Evolutionary conservation across 441 rosid genomes (phyloP).

Genomic region (Pelargonium australe): DNA sequence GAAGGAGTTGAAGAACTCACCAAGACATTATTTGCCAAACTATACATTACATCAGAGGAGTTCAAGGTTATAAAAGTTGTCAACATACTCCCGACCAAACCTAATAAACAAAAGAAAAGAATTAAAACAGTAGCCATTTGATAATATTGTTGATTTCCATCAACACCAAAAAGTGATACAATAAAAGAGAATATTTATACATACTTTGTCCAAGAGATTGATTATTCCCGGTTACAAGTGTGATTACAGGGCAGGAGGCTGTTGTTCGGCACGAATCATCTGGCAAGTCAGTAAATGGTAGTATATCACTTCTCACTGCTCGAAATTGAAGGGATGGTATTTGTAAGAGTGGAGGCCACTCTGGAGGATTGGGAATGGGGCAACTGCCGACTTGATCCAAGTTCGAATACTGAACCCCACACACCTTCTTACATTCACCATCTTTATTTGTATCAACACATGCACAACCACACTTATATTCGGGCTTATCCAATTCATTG

Average conservation of each 20-base stretch:
- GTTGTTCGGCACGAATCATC: conserved; percentile 56
- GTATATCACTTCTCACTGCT: conserved; percentile 34
- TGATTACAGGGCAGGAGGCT: conserved; percentile 52
- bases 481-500: conserved; percentile 29
- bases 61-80: conserved; percentile 31
- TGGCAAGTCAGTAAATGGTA: conserved; percentile 46
- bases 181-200: conserved; percentile 6
- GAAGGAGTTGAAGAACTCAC: conserved; percentile 33
- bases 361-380: conserved; percentile 47
- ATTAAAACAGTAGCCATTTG: background rate
- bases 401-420: conserved; percentile 56
- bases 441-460: conserved; percentile 31
- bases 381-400: conserved; percentile 49
- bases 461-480: conserved; percentile 51
- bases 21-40: conserved; percentile 42
- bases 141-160: too few relatives aligned
- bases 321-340: conserved; percentile 67
- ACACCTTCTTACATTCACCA: conserved; percentile 44
- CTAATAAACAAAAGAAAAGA: conserved; percentile 28
- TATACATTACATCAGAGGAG: conserved; percentile 34
- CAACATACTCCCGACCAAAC: conserved; percentile 46
- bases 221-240: conserved; percentile 65
- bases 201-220: conserved; percentile 64
- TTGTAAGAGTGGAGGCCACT: conserved; percentile 80
- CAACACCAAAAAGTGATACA: too few relatives aligned